These are phyloP conservation scores for Cryptosporidium viatorum DNA, from an alignment of 169 alveolate genomes.

Conservation along the genomic window DNA sequence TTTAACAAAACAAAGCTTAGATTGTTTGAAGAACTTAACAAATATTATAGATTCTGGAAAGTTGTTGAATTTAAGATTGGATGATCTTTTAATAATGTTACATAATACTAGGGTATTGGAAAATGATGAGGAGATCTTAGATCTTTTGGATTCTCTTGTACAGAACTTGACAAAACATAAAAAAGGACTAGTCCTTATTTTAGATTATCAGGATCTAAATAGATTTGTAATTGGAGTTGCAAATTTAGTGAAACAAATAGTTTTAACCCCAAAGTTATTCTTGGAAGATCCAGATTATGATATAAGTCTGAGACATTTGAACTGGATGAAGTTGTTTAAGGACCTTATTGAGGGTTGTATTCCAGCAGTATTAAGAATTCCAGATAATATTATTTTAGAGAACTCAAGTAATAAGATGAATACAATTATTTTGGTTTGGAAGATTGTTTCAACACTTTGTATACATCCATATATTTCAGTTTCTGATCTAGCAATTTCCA, in stretches of 20 bases:
- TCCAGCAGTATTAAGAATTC: background rate
- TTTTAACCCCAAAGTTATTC: slow-evolving; percentile 8
- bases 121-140: slow-evolving; percentile 38
- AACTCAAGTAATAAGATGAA: background rate
- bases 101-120: background rate
- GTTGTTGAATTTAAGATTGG: slow-evolving; percentile 30
- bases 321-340: slow-evolving; percentile 20
- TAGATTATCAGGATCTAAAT: slow-evolving; percentile 41
- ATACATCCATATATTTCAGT: slow-evolving; percentile 37
- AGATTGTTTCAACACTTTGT: slow-evolving; percentile 1
- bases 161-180: slow-evolving; percentile 33
- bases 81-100: slow-evolving; percentile 19
- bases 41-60: slow-evolving; percentile 23
- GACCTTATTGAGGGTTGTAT: slow-evolving; percentile 8
- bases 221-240: slow-evolving; percentile 30
- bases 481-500: slow-evolving; percentile 12
- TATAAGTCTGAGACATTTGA: slow-evolving; percentile 2
- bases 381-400: slow-evolving; percentile 21
- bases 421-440: slow-evolving; percentile 25
- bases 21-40: slow-evolving; percentile 22
- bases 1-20: slow-evolving; percentile 3
- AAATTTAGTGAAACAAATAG: background rate
- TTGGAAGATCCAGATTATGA: slow-evolving; percentile 24
- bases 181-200: background rate
- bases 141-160: slow-evolving; percentile 21